A percentile compares a stretch with the other conserved stretches of the same genome.
Evolutionary conservation across 345 rosid species (phyloP).

Genomic region (Salix koriyanagi): DNA sequence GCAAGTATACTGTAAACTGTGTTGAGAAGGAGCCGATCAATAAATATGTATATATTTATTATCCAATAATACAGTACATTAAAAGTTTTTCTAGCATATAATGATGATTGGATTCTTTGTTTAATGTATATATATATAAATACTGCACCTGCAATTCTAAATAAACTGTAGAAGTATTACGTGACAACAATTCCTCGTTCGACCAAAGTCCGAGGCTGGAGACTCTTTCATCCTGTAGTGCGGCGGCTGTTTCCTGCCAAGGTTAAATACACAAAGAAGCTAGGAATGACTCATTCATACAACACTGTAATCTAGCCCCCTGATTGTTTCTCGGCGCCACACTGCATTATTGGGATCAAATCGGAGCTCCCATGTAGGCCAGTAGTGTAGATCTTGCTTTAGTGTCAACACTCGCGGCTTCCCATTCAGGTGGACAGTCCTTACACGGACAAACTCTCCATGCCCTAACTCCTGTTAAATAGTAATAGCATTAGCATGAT

Average conservation of each 20-base stretch:
- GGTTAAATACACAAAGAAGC: neutral
- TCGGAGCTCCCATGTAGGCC: conserved; percentile 92
- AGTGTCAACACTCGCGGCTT: conserved; percentile 83
- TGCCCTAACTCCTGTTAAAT: conserved; percentile 65
- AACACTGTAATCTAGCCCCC: conserved; percentile 33
- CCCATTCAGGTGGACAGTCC: conserved; percentile 78
- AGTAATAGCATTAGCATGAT: neutral
- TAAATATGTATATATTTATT: no score
- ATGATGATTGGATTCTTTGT: no score
- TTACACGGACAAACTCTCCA: conserved; percentile 80
- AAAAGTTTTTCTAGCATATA: no score
- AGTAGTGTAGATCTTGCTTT: conserved; percentile 93
- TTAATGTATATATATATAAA: no score
- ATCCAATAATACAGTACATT: no score
- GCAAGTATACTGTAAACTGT: no score
- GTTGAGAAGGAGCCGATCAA: no score
- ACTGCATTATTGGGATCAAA: conserved; percentile 68
- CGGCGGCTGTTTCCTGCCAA: neutral
- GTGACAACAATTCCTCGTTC: no score
- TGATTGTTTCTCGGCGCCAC: conserved; percentile 66
- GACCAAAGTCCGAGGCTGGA: no score
- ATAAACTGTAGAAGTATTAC: no score
- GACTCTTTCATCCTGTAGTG: neutral
- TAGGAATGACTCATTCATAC: neutral
- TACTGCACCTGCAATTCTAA: no score